phyloP scores from a whole-genome alignment of 2,329 filamentous ascomycete genomes.

The Corniculantispora saksenae region DNA sequence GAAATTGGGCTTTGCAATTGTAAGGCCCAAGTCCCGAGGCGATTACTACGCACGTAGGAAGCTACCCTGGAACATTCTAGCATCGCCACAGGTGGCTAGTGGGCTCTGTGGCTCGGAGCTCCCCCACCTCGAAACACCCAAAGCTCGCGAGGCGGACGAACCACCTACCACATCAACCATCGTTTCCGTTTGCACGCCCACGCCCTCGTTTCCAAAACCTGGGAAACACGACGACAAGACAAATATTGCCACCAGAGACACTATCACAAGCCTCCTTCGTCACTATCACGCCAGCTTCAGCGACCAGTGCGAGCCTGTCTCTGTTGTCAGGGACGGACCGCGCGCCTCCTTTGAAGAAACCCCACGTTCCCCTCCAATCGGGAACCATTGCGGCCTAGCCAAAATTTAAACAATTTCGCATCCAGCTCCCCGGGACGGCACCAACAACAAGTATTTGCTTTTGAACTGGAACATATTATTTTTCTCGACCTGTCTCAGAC shows the following conservation, averaged over 20 bases:
- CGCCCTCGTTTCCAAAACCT: background rate
- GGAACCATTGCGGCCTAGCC: slow-evolving; percentile 6
- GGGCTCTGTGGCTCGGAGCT: slow-evolving; percentile 10
- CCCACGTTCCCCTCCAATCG: slow-evolving; percentile 1
- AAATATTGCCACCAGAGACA: background rate
- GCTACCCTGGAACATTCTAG: slow-evolving; percentile 7
- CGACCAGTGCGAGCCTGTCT: background rate
- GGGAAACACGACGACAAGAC: background rate
- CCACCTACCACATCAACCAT: background rate
- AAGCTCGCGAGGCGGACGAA: slow-evolving; percentile 1
- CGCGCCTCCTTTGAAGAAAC: background rate
- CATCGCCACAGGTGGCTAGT: slow-evolving; percentile 11
- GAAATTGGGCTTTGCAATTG: no score
- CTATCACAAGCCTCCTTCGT: background rate
- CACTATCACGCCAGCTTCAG: background rate
- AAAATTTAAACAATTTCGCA: slow-evolving; percentile 9
- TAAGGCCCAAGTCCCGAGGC: no score
- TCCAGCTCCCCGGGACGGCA: background rate
- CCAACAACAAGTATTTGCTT: no score
- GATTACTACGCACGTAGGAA: no score
- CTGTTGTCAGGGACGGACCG: background rate
- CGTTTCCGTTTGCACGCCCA: background rate
- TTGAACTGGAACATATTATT: background rate
- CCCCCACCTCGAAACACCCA: slow-evolving; percentile 8
- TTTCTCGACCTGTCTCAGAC: slow-evolving; percentile 8